A percentile compares a stretch with the other conserved stretches of the same genome.
Evolutionary conservation across 495 filamentous ascomycete species (phyloP).

Genomic region (Durotheca rogersii): DNA sequence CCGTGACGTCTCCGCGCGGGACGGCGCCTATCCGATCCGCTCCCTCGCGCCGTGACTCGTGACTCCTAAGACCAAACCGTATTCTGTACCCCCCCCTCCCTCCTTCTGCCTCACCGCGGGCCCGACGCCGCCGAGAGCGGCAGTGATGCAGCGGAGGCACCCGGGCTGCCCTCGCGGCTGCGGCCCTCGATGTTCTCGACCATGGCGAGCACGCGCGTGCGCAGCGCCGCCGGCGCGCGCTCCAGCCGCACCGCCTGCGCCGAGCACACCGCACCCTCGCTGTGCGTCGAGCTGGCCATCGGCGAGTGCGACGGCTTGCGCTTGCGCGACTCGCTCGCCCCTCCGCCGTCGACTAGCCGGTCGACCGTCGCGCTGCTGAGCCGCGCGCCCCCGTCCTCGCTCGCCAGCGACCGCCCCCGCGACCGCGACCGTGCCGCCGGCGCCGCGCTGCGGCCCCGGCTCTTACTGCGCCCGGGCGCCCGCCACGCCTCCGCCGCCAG

Average conservation of each 20-base stretch:
- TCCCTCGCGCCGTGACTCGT: too few species aligned
- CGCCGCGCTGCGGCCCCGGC: too few species aligned
- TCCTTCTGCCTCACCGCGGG: background rate
- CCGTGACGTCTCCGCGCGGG: too few species aligned
- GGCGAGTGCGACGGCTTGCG: constrained; percentile 24
- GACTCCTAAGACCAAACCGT: too few species aligned
- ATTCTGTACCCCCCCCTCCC: background rate
- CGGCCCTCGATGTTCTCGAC: constrained; percentile 47
- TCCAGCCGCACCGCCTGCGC: constrained; percentile 34
- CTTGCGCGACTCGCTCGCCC: constrained; percentile 28
- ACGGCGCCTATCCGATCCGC: too few species aligned
- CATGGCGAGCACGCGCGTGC: constrained; percentile 48
- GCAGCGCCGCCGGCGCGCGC: too few species aligned
- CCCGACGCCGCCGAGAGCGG: constrained; percentile 3
- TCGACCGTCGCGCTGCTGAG: too few species aligned
- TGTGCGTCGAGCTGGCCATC: constrained; percentile 9
- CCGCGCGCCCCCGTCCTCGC: too few species aligned
- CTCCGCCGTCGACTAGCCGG: too few species aligned
- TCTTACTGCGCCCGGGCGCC: too few species aligned
- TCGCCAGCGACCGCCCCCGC: constrained; percentile 13
- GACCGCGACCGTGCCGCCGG: too few species aligned
- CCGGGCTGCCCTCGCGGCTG: constrained; percentile 39
- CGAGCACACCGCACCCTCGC: constrained; percentile 29
- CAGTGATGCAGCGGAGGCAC: constrained; percentile 31
- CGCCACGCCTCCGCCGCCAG: constrained; percentile 28